Conservation (phyloP, 768 basidiomycete species). For the Boletellus sp. region DNA sequence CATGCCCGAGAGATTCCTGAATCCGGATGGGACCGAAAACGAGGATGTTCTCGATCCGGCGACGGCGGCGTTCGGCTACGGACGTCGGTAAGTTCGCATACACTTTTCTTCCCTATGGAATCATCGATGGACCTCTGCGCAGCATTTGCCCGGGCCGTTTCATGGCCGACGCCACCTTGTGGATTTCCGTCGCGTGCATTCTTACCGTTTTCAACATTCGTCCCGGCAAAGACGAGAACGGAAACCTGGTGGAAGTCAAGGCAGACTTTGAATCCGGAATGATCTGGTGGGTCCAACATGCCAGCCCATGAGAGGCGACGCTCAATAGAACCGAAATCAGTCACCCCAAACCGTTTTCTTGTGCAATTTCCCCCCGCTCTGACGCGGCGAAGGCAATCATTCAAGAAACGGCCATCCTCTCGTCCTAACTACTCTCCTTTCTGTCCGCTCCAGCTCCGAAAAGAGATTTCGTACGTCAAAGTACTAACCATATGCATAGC, state of each 20-base stretch:
- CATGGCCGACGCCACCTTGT: constrained; percentile 41
- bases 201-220: constrained; percentile 27
- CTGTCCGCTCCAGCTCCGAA: background rate
- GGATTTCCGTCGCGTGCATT: constrained; percentile 32
- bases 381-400: constrained; percentile 24
- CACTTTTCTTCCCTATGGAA: background rate
- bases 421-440: constrained; percentile 5
- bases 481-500: background rate
- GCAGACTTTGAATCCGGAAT: constrained; percentile 28
- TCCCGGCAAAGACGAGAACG: constrained; percentile 19
- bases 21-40: constrained; percentile 35
- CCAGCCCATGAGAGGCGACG: background rate
- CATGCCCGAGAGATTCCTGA: constrained; percentile 38
- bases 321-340: constrained; percentile 15
- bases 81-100: constrained; percentile 26
- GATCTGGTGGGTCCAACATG: constrained; percentile 24
- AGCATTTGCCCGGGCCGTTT: constrained; percentile 43
- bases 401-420: constrained; percentile 26
- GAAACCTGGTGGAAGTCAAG: constrained; percentile 14
- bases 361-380: constrained; percentile 30
- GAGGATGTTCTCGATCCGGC: constrained; percentile 28
- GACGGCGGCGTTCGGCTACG: constrained; percentile 35
- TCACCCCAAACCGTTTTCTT: constrained; percentile 31
- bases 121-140: background rate
- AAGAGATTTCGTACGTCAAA: background rate